Percentiles rank a stretch among this genome's conserved stretches.
Conservation (phyloP, 257 asterid genomes). For the Linderniella brevidens region DNA sequence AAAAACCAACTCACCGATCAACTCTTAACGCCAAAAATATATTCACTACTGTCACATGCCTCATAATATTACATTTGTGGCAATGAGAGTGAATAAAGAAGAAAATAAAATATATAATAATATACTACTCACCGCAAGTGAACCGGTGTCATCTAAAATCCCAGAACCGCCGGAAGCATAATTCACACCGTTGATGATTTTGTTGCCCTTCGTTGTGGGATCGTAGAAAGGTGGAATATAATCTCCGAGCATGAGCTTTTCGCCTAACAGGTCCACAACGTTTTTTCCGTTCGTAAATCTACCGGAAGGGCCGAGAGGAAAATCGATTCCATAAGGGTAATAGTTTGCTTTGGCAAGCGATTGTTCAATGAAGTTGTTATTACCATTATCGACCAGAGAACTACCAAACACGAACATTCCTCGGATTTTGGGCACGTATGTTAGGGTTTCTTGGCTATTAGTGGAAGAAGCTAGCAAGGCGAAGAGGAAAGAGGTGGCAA, state of each 20-base stretch:
- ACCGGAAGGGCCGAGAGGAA: slow-evolving; percentile 42
- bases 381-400: slow-evolving; percentile 72
- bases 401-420: slow-evolving; percentile 89
- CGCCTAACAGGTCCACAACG: slow-evolving; percentile 44
- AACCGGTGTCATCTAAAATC: slow-evolving; percentile 52
- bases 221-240: slow-evolving; percentile 46
- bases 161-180: slow-evolving; percentile 84
- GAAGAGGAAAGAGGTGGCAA: no score
- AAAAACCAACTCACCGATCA: no score
- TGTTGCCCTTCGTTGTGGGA: slow-evolving; percentile 47
- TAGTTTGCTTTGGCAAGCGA: slow-evolving; percentile 47
- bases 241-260: slow-evolving; percentile 20
- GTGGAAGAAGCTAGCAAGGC: no score
- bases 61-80: no score
- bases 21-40: no score
- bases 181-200: slow-evolving; percentile 45
- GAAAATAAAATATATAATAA: no score
- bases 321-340: slow-evolving; percentile 60
- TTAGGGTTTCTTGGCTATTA: no score
- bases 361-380: slow-evolving; percentile 41
- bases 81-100: no score
- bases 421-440: slow-evolving; percentile 9
- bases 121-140: slow-evolving; percentile 25
- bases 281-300: slow-evolving; percentile 62
- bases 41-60: no score